Evolutionary conservation across 2,329 filamentous ascomycete species (phyloP), one percentile per base, ranked within the genome.

Genomic region (Fusarium chuoi): DNA sequence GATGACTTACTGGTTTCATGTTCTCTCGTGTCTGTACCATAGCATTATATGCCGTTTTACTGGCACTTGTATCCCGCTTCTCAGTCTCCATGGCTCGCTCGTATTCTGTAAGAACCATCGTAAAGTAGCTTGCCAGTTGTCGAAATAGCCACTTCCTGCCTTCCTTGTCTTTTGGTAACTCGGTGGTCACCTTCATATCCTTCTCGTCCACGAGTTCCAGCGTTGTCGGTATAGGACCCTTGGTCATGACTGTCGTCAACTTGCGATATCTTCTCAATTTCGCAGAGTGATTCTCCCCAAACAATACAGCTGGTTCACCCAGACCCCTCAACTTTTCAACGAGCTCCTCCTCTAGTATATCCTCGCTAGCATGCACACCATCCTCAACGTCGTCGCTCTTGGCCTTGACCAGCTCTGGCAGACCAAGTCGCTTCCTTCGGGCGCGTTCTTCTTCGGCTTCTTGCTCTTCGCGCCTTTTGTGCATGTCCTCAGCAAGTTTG

Each of bases 111-210:
- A 99, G 86, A n/a, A 99, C 90, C 91, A 99, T 94, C 60, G 94
- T 97, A 85, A 99, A 98, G 85, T 98, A 99, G 55, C 94, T 96
- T 26, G 93, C 94, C 63, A 99, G 87, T 82, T 99, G 96, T 17
- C 96, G 89, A 84, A 93, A 96, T 45, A 99, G 85, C 82, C 93
- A 95, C 49, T 88, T 85, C 51, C 91, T 89, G 1, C 86, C 93
- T 45, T 91, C 89, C 26, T 85, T 85, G 75, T 95, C 93, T 77
- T 85, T 87, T 4, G 89, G 89, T 15, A 94, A 84, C 48, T 85
- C 86, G 22, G 87, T 86, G 4, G 90, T 85, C 30, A 98, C 90
- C 82, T 95, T 96, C 94, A 98, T 98, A 75, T 97, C 92, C 80
- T 91, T 91, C 83, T 97, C 95, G 13, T 93, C 90, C 5, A 98